Percentiles rank a stretch among this genome's conserved stretches.
Conservation (phyloP, 352 stramenopile genomes). For the Globisporangium parvum region DNA sequence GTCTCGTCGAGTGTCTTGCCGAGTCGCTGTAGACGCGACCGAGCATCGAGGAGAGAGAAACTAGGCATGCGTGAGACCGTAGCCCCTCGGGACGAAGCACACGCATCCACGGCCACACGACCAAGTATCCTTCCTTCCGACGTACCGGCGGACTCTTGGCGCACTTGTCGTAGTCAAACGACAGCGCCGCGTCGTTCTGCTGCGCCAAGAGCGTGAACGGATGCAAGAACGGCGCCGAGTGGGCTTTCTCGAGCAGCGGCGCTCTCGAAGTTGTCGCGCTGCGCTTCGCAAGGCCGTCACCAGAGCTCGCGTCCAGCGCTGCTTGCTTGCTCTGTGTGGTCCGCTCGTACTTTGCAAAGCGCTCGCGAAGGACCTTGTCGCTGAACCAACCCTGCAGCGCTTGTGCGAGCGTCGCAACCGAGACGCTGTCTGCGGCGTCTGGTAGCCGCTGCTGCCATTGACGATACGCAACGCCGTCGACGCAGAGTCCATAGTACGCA, state of each 20-base stretch:
- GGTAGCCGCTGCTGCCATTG: conserved; percentile 55
- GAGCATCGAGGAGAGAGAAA: neutral
- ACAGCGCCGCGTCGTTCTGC: conserved; percentile 25
- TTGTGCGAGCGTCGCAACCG: conserved; percentile 33
- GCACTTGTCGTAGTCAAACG: conserved; percentile 49
- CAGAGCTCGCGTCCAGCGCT: neutral
- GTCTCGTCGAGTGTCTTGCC: conserved; percentile 16
- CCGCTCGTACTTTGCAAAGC: conserved; percentile 17
- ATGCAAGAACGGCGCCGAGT: conserved; percentile 27
- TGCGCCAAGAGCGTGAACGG: conserved; percentile 42
- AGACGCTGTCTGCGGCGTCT: conserved; percentile 21
- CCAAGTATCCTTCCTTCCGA: too few relatives aligned
- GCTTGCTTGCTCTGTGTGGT: conserved; percentile 5
- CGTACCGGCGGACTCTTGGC: conserved; percentile 22
- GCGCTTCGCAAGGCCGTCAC: too few relatives aligned
- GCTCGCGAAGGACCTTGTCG: conserved; percentile 35
- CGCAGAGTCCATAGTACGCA: conserved; percentile 28
- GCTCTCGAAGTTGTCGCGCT: too few relatives aligned
- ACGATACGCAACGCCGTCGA: conserved; percentile 35
- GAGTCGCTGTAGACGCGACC: neutral
- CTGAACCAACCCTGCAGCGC: conserved; percentile 49
- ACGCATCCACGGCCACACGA: too few relatives aligned
- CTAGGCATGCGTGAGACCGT: too few relatives aligned
- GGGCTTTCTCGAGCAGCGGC: conserved; percentile 13
- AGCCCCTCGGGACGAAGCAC: too few relatives aligned